Evolutionary conservation across 2,329 filamentous ascomycete genomes (phyloP), one percentile per base, ranked within the genome.

Genomic region (Alternaria metachromatica): DNA sequence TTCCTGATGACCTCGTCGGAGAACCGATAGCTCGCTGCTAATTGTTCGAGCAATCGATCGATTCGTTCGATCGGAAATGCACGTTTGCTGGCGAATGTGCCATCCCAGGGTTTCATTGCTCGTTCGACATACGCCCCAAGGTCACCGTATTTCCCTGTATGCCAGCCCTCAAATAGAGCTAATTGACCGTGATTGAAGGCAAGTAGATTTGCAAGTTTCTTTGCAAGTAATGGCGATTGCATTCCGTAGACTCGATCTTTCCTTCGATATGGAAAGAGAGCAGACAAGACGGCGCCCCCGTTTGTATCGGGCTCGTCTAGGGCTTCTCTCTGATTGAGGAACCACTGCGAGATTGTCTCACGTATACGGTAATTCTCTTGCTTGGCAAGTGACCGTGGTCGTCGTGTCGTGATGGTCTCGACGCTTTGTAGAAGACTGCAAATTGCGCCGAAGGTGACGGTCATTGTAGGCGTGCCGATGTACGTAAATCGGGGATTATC

Each of bases 211-310:
- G 85, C 87, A 15, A 97, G 84, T n/a, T 92, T 86, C 55, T 85
- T 87, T 60, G 89, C 87, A 0, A 97, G 83, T 0, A 82, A 84
- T 9, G 81, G 75, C 28, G 87, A 82, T 72, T 92, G 88, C 1
- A 97, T 83, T 41, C 85, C 86, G 76, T 94, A 97, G 2, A 95
- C 91, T 26, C 93, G 87, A 74, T 97, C 93, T 3, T 88, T 89
- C 57, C 93, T 86, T 67, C 86, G 89, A 66, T 94, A 90, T 0
- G 94, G 93, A 0, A 96, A 86, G 1, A 97, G 80, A 3, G 90
- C 89, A 1, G 92, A 94, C 0, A 97, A 82, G 2, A 97, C 81
- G 3, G 92, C 90, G 1, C 87, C 82, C 2, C 85, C 82, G 71
- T 89, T 82, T 1, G 87, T 87, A 26, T 86, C 83, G 8, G 87